Evolutionary conservation across 306 rosid species (phyloP).

Genomic region (Sophora flavescens): DNA sequence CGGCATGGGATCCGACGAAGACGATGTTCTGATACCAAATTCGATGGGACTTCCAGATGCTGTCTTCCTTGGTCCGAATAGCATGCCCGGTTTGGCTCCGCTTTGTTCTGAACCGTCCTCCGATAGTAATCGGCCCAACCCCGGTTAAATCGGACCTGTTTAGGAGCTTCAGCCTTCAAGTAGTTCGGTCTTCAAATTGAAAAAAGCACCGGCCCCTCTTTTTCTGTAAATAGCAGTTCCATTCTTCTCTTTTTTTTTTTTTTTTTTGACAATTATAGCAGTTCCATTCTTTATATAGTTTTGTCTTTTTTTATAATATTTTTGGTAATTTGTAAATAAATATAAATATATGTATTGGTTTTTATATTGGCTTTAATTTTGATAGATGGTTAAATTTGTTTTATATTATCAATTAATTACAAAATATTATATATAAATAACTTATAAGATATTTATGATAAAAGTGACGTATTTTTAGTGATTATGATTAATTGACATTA

Average conservation of each 20-base stretch:
- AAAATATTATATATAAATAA: too few species aligned
- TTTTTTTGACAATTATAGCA: background rate
- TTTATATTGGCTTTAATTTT: background rate
- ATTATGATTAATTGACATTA: too few species aligned
- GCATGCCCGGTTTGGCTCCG: background rate
- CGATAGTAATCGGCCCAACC: background rate
- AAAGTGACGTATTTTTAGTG: too few species aligned
- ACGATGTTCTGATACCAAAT: constrained; percentile 56
- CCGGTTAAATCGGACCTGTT: background rate
- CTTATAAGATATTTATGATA: too few species aligned
- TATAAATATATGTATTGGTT: background rate
- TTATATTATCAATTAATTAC: too few species aligned
- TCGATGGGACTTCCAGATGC: constrained; percentile 49
- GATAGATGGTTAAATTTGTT: too few species aligned
- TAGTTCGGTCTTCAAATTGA: background rate
- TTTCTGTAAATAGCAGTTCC: background rate
- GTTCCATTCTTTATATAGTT: background rate
- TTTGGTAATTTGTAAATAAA: background rate
- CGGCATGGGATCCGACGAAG: constrained; percentile 11
- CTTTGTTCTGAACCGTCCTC: constrained; percentile 2
- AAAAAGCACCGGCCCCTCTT: background rate
- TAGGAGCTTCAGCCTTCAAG: background rate
- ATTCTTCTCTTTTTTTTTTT: background rate
- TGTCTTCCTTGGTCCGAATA: constrained; percentile 46
- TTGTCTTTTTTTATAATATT: background rate